phyloP scores from a whole-genome alignment of 768 basidiomycete genomes.

The Cystoderma amianthinum region DNA sequence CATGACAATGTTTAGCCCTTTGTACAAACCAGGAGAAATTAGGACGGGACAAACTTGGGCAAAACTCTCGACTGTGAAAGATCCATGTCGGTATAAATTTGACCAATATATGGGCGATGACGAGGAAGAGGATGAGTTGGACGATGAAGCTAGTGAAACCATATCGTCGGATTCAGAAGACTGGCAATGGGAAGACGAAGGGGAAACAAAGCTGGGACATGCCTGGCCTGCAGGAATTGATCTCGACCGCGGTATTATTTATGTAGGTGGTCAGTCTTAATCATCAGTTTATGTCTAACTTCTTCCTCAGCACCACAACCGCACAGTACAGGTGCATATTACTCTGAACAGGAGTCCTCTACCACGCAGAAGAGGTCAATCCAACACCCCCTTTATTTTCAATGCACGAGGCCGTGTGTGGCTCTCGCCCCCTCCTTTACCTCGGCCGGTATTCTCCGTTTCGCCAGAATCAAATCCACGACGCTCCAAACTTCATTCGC shows the following conservation, averaged over 20 bases:
- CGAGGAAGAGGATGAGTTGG: slow-evolving; percentile 20
- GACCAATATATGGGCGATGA: slow-evolving; percentile 18
- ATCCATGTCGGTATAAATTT: slow-evolving; percentile 41
- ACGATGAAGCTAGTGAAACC: slow-evolving; percentile 11
- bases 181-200: slow-evolving; percentile 68
- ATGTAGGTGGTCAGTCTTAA: slow-evolving; percentile 43
- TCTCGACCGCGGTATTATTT: slow-evolving; percentile 44
- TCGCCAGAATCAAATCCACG: background rate
- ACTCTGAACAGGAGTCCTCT: slow-evolving; percentile 50
- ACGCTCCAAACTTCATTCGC: background rate
- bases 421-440: slow-evolving; percentile 20
- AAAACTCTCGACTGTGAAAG: slow-evolving; percentile 44
- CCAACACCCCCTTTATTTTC: slow-evolving; percentile 61
- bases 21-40: slow-evolving; percentile 46
- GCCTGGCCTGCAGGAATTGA: slow-evolving; percentile 49
- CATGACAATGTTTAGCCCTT: slow-evolving; percentile 29
- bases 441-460: slow-evolving; percentile 11
- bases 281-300: background rate
- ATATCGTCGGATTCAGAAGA: slow-evolving; percentile 17
- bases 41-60: slow-evolving; percentile 38
- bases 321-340: slow-evolving; percentile 50
- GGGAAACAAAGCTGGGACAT: slow-evolving; percentile 52
- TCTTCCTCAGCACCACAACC: slow-evolving; percentile 43
- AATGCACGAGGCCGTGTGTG: slow-evolving; percentile 37
- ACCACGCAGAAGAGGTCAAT: slow-evolving; percentile 45